These are phyloP conservation scores for Gaertneriomyces semiglobifer DNA, from an alignment of 192 early-diverging fungal species.

Conservation along the genomic window DNA sequence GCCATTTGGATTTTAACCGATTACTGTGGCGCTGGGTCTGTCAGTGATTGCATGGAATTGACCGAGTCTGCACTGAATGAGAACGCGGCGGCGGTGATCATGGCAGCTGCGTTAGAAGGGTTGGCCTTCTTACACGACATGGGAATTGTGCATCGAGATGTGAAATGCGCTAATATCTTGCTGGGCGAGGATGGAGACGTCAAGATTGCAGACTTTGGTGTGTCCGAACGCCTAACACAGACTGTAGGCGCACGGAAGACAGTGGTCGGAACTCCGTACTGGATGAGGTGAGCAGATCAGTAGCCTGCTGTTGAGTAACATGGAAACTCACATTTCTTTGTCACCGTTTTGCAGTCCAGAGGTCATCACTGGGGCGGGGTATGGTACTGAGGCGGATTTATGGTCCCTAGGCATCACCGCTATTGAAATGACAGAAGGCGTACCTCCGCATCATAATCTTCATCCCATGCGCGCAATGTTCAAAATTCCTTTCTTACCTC, in stretches of 20 bases:
- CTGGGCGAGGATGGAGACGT: constrained; percentile 34
- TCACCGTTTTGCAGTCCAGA: constrained; percentile 60
- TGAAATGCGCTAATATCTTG: constrained; percentile 43
- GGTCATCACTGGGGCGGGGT: constrained; percentile 47
- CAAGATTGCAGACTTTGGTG: constrained; percentile 40
- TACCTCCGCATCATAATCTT: constrained; percentile 45
- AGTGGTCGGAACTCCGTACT: constrained; percentile 47
- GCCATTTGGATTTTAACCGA: constrained; percentile 49
- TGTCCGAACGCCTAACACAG: constrained; percentile 32
- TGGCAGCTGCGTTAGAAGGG: constrained; percentile 39
- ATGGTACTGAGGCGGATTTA: constrained; percentile 51
- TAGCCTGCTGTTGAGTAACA: constrained; percentile 18
- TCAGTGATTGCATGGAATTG: constrained; percentile 41
- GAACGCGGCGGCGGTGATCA: constrained; percentile 23
- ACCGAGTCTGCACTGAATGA: constrained; percentile 34
- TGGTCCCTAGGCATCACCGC: constrained; percentile 62
- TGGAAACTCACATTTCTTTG: constrained; percentile 58
- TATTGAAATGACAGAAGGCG: constrained; percentile 58
- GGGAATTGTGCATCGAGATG: constrained; percentile 39
- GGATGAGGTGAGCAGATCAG: constrained; percentile 30
- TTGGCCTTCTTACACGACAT: constrained; percentile 38
- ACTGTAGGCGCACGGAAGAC: constrained; percentile 20
- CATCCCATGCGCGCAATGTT: constrained; percentile 47
- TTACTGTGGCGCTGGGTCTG: constrained; percentile 45
- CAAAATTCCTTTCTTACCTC: constrained; percentile 42